Evolutionary conservation across 2,329 filamentous ascomycete genomes (phyloP).

Genomic region (Rutstroemia sp.): DNA sequence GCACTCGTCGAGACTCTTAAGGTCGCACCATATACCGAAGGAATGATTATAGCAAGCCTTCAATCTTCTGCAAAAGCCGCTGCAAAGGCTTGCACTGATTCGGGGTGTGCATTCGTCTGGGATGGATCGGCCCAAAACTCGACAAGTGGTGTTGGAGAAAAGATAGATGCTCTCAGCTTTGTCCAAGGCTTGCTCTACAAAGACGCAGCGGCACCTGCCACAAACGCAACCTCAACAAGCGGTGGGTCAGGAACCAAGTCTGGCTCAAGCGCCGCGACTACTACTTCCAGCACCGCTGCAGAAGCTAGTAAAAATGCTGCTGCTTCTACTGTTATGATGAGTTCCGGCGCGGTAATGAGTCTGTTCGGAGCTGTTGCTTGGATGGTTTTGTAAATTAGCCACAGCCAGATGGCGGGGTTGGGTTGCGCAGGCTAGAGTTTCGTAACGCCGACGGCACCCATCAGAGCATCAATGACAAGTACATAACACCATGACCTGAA

Average conservation of each 20-base stretch:
- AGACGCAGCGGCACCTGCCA: conserved; percentile 31
- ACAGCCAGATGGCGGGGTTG: background rate
- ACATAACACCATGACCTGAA: no score
- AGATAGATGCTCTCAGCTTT: conserved; percentile 46
- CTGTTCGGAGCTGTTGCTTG: background rate
- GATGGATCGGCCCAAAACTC: conserved; percentile 42
- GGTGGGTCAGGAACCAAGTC: background rate
- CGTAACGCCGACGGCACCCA: no score
- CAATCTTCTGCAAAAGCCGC: conserved; percentile 51
- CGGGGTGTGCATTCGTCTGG: conserved; percentile 62
- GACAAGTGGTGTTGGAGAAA: conserved; percentile 35
- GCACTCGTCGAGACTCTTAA: conserved; percentile 56
- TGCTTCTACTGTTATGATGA: background rate
- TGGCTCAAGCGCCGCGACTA: background rate
- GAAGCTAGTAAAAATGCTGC: background rate
- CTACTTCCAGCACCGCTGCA: background rate
- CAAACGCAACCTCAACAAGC: conserved; percentile 26
- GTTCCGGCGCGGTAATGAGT: background rate
- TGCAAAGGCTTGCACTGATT: conserved; percentile 53
- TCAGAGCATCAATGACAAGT: no score
- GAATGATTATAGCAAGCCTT: conserved; percentile 50
- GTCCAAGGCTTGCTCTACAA: conserved; percentile 35
- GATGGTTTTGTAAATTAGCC: background rate
- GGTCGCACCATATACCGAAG: conserved; percentile 51
- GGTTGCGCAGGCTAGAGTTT: background rate